Evolutionary conservation across 2,329 filamentous ascomycete genomes (phyloP).

Genomic region (Colletotrichum australisinense): DNA sequence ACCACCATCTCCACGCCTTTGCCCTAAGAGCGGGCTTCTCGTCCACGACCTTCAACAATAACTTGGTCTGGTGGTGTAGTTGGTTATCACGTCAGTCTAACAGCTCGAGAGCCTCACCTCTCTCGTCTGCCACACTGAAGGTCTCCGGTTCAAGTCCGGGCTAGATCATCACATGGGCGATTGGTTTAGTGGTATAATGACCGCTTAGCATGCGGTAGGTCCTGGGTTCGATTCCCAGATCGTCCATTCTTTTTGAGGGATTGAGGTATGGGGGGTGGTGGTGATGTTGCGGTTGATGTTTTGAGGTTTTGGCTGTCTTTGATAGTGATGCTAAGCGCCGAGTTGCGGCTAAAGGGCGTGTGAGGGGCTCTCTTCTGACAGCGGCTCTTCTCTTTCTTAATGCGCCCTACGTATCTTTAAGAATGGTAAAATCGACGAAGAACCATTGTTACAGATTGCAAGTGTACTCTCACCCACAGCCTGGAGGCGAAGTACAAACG

Average conservation of each 20-base stretch:
- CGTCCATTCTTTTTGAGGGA: slow-evolving; percentile 8
- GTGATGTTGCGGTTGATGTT: not conserved
- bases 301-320: not conserved
- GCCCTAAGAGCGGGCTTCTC: no score
- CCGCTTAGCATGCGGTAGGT: slow-evolving; percentile 34
- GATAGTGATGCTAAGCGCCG: no score
- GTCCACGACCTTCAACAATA: no score
- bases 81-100: slow-evolving; percentile 64
- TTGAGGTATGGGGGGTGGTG: not conserved
- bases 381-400: no score
- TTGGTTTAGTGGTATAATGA: slow-evolving; percentile 35
- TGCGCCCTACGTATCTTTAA: no score
- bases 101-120: slow-evolving; percentile 32
- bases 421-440: no score
- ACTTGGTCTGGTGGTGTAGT: slow-evolving; percentile 46
- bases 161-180: slow-evolving; percentile 29
- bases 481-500: no score
- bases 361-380: no score
- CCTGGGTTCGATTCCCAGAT: slow-evolving; percentile 35
- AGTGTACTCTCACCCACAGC: no score
- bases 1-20: no score
- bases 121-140: slow-evolving; percentile 22
- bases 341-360: no score
- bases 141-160: slow-evolving; percentile 36
- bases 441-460: no score